Evolutionary conservation across 2,329 filamentous ascomycete genomes (phyloP), one percentile per base, ranked within the genome.

Genomic region (Scytalidium sp.): DNA sequence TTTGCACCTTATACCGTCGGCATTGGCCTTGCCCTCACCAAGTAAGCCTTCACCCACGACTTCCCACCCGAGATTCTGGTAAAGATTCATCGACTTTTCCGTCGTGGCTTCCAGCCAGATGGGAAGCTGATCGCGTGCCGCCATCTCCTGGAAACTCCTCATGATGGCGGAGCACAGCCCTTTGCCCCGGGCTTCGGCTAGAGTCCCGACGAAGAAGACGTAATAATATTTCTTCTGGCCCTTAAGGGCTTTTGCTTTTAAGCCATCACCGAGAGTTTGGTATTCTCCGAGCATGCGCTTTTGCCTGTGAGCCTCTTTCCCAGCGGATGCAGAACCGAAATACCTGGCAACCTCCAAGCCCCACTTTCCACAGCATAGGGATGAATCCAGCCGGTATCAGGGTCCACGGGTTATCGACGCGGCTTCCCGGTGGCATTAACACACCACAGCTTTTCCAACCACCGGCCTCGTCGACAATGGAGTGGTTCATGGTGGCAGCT

Each of bases 61-160:
- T 21, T 51, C 46, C 50, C 55, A 60, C 6, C 58, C 58, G 36
- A 54, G 43, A 25, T 49, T 55, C 3, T 8, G 10, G 50, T 56
- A 60, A 1, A 58, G n/a, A 2, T 45, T 46, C 41, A 19, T 46
- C 5, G 50, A 52, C 6, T 52, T 45, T 4, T 32, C 41, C 2
- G 53, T 56, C 20, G 52, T 56, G n/a, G 55, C 46, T 19, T 60
- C 58, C 9, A 60, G 20, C 55, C 55, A 60, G 11, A 59, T 46
- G 3, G 53, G 52, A 2, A 54, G 17, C n/a, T 50, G 43, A 13
- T 54, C 57, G 15, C 41, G 39, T 13, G 20, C 25, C 4, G 53
- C 52, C 19, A 41, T 50, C 8, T 43, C 49, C 43, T 56, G 54
- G 17, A 40, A 54, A 15, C 51, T 7, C 27, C 41, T 47, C 13